Percentiles rank a stretch among this genome's conserved stretches.
Evolutionary conservation across 139 green algal species (phyloP).

Genomic region (Chlamydomonas applanata): DNA sequence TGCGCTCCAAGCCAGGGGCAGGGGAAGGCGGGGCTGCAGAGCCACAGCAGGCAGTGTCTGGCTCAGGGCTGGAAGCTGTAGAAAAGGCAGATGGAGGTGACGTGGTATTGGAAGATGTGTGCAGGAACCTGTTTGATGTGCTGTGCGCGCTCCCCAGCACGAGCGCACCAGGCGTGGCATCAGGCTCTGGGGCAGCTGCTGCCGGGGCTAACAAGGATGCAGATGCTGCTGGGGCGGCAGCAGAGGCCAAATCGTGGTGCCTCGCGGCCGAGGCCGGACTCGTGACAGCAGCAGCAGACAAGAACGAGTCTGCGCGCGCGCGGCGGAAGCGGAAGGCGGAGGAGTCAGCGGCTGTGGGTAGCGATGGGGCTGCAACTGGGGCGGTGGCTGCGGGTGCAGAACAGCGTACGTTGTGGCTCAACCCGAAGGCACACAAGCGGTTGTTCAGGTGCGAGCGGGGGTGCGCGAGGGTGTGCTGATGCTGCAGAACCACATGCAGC

Average conservation of each 20-base stretch:
- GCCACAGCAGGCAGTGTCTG: no score
- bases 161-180: no score
- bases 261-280: conserved; percentile 56
- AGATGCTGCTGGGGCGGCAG: neutral
- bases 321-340: conserved; percentile 59
- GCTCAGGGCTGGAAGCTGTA: neutral
- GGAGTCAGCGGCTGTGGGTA: conserved; percentile 26
- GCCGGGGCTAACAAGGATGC: neutral
- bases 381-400: neutral
- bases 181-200: no score
- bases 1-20: no score
- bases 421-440: conserved; percentile 41
- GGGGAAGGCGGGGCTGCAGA: neutral
- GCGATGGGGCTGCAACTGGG: neutral
- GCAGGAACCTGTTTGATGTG: conserved; percentile 13
- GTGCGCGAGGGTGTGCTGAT: no score
- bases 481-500: no score
- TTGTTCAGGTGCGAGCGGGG: conserved; percentile 25
- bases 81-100: neutral
- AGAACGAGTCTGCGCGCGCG: conserved; percentile 47
- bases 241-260: conserved; percentile 58
- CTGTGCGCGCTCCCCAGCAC: neutral
- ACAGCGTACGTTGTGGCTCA: conserved; percentile 49
- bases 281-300: conserved; percentile 31
- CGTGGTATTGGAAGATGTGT: neutral